Evolutionary conservation across 257 asterid species (phyloP).

Genomic region (Avicennia marina): DNA sequence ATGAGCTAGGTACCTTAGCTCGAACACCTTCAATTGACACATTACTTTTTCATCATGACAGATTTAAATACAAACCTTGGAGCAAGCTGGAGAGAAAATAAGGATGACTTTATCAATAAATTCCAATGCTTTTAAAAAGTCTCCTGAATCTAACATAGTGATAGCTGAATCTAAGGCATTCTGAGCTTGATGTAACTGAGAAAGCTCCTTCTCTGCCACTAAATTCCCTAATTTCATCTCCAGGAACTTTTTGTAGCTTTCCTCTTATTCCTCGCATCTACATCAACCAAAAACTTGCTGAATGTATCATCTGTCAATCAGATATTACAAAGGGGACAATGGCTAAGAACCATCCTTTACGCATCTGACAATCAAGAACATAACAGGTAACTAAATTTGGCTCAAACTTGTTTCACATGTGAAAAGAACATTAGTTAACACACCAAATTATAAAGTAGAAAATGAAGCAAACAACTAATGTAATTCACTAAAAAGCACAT

Average conservation of each 20-base stretch:
- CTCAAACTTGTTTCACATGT: too few species aligned
- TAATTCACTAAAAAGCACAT: too few species aligned
- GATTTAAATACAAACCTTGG: conserved; percentile 40
- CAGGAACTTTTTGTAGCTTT: conserved; percentile 66
- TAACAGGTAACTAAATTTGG: too few species aligned
- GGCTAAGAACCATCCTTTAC: not conserved
- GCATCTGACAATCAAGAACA: too few species aligned
- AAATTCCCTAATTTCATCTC: conserved; percentile 71
- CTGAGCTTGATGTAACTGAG: conserved; percentile 73
- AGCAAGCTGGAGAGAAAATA: conserved; percentile 89
- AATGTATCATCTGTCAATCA: conserved; percentile 29
- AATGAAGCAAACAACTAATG: too few species aligned
- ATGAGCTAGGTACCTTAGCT: not conserved
- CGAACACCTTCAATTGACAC: not conserved
- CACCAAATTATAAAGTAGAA: too few species aligned
- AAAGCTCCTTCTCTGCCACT: conserved; percentile 85
- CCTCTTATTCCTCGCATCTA: conserved; percentile 84
- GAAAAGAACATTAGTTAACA: too few species aligned
- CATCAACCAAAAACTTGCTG: conserved; percentile 54
- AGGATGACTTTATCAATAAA: conserved; percentile 75
- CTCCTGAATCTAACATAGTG: conserved; percentile 60
- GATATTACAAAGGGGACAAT: conserved; percentile 16
- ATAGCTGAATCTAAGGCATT: conserved; percentile 67
- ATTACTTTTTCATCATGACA: not conserved
- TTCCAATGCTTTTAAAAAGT: conserved; percentile 63